These are phyloP conservation scores for Dimargaris cristalligena DNA, from an alignment of 192 early-diverging fungal species.

Conservation along the genomic window DNA sequence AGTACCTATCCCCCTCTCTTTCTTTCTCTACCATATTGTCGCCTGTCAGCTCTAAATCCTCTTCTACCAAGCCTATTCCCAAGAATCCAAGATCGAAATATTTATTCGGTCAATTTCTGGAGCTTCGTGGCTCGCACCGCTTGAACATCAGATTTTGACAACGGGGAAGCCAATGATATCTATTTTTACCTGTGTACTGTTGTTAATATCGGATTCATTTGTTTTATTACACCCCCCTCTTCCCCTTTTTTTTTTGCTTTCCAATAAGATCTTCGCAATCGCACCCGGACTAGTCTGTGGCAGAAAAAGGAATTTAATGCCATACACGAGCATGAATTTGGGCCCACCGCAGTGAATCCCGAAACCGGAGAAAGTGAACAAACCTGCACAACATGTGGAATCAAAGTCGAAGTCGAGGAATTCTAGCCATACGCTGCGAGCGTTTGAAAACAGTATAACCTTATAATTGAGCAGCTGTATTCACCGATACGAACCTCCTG, in stretches of 20 bases:
- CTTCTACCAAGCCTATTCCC: too few relatives aligned
- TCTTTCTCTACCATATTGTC: neutral
- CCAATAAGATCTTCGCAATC: constrained; percentile 63
- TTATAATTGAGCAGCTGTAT: too few relatives aligned
- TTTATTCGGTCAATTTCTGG: neutral
- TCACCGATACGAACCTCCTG: too few relatives aligned
- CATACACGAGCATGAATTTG: constrained; percentile 61
- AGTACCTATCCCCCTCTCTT: neutral
- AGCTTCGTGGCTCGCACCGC: too few relatives aligned
- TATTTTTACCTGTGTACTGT: too few relatives aligned
- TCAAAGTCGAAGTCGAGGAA: constrained; percentile 48
- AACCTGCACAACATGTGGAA: constrained; percentile 43
- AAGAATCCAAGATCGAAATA: neutral
- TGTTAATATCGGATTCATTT: too few relatives aligned
- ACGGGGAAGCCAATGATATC: too few relatives aligned
- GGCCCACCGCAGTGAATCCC: constrained; percentile 27
- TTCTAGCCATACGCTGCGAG: too few relatives aligned
- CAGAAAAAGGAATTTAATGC: constrained; percentile 38
- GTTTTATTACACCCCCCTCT: neutral
- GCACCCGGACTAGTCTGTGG: constrained; percentile 60
- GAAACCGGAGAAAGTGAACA: constrained; percentile 34
- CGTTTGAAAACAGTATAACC: too few relatives aligned
- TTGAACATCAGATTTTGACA: too few relatives aligned
- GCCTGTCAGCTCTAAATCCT: too few relatives aligned
- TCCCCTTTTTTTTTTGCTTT: constrained; percentile 5